Conservation (phyloP, 1,139 yeast genomes). For the Suhomyces atakaporum region DNA sequence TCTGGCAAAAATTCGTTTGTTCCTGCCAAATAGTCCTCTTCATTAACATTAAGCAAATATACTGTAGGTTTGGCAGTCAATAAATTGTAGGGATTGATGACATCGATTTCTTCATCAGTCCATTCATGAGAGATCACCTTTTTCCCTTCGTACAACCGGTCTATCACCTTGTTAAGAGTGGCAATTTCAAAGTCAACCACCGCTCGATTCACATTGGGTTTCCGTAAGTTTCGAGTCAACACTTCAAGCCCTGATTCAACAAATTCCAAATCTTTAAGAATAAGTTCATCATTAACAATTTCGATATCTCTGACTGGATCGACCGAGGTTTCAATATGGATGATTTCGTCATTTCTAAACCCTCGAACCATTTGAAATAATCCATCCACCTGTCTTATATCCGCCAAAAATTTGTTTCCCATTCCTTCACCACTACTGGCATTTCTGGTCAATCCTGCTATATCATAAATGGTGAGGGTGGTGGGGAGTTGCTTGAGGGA, state of each 20-base stretch:
- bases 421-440: constrained; percentile 77
- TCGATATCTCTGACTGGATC: constrained; percentile 70
- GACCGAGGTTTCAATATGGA: constrained; percentile 64
- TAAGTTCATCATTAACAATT: constrained; percentile 69
- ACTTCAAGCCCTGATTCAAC: constrained; percentile 57
- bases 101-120: constrained; percentile 55
- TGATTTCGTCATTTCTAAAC: constrained; percentile 65
- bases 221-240: constrained; percentile 43
- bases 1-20: constrained; percentile 46
- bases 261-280: constrained; percentile 71
- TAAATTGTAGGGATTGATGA: constrained; percentile 59
- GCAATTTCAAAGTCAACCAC: constrained; percentile 44
- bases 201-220: constrained; percentile 32
- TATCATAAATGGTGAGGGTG: constrained; percentile 62
- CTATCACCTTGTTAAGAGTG: constrained; percentile 50
- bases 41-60: constrained; percentile 59
- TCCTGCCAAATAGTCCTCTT: constrained; percentile 51
- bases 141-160: constrained; percentile 58
- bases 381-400: constrained; percentile 74
- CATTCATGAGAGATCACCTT: constrained; percentile 49
- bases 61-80: constrained; percentile 73
- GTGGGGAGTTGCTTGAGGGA: constrained; percentile 58
- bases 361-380: constrained; percentile 72
- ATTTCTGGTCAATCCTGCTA: constrained; percentile 74
- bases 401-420: constrained; percentile 72